Percentiles rank a stretch among this genome's conserved stretches.
Conservation (phyloP, 495 filamentous ascomycete genomes). For the Rhizodiscina lignyota region DNA sequence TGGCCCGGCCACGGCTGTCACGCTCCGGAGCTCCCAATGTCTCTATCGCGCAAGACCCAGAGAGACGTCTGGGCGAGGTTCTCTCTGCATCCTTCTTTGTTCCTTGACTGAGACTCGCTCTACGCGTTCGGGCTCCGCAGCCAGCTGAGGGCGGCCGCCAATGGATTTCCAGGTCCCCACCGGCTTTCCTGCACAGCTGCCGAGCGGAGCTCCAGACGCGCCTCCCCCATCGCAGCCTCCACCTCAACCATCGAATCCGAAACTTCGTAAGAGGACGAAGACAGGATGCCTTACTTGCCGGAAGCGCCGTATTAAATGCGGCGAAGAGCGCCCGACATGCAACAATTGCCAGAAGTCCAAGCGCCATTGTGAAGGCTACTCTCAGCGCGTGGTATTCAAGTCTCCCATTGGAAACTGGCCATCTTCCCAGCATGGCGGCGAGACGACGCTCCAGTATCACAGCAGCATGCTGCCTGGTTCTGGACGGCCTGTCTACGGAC, state of each 20-base stretch:
- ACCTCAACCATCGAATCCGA: conserved; percentile 7
- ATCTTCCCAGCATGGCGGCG: conserved; percentile 11
- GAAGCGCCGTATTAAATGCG: conserved; percentile 91
- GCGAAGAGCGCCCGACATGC: conserved; percentile 84
- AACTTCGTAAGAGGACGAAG: conserved; percentile 66
- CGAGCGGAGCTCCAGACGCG: background rate
- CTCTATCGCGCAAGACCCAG: no score
- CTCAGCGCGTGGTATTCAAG: conserved; percentile 83
- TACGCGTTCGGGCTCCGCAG: no score
- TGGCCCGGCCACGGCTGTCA: no score
- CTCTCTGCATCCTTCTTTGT: no score
- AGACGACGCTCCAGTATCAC: conserved; percentile 14
- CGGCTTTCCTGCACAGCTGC: no score
- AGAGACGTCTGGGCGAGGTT: no score
- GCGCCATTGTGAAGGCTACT: conserved; percentile 87
- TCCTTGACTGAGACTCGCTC: no score
- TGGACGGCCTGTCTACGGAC: background rate
- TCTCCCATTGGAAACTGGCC: conserved; percentile 47
- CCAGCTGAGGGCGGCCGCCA: no score
- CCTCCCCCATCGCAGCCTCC: background rate
- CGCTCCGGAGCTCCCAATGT: no score
- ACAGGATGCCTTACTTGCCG: conserved; percentile 94
- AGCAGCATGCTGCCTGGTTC: conserved; percentile 5
- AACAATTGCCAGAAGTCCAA: conserved; percentile 91
- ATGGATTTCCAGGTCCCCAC: no score